A percentile compares a stretch with the other conserved stretches of the same genome.
phyloP scores from a whole-genome alignment of 495 filamentous ascomycete species.

The Neurospora sp. region DNA sequence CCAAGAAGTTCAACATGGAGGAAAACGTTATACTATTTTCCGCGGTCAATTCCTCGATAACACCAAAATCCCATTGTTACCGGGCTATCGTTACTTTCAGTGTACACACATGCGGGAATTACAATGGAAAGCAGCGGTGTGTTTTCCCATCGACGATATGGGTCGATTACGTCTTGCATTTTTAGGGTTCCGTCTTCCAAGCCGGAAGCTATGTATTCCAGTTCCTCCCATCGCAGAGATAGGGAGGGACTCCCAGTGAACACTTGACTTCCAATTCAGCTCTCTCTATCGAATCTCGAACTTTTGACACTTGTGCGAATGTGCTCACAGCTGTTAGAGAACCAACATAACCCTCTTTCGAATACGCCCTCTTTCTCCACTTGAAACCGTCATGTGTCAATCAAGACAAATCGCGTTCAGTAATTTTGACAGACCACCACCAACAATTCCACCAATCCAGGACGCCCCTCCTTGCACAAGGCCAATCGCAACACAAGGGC shows the following conservation, averaged over 20 bases:
- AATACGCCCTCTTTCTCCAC: background rate
- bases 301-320: background rate
- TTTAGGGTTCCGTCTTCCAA: background rate
- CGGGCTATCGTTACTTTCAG: background rate
- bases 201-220: background rate
- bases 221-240: background rate
- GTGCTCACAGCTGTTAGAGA: background rate
- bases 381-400: background rate
- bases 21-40: background rate
- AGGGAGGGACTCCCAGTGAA: background rate
- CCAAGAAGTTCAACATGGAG: background rate
- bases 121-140: background rate
- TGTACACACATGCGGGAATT: background rate
- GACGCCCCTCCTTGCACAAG: background rate
- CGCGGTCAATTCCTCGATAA: background rate
- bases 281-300: background rate
- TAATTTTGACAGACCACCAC: background rate
- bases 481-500: background rate
- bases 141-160: background rate
- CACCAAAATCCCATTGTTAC: background rate
- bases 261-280: background rate
- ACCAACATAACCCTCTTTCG: background rate
- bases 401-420: background rate
- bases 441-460: background rate
- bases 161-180: background rate